Percentiles rank a stretch among this genome's conserved stretches.
phyloP scores from a whole-genome alignment of 1,284 basidiomycete species.

The Pyrrhoderma lamaoense region DNA sequence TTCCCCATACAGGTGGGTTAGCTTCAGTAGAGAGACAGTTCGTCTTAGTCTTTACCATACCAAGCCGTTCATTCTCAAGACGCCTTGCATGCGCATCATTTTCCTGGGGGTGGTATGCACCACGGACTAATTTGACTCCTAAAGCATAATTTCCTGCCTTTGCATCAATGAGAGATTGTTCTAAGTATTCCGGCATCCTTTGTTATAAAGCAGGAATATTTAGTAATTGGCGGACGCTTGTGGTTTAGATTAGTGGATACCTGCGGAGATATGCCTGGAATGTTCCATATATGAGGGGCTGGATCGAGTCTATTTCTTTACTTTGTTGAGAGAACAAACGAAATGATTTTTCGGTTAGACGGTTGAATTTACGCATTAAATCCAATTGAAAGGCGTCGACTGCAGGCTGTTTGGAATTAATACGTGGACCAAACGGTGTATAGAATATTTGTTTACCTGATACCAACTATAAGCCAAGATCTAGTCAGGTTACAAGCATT shows the following conservation, averaged over 20 bases:
- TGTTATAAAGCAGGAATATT: constrained; percentile 10
- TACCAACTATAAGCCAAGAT: constrained; percentile 47
- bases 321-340: not conserved
- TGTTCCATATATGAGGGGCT: constrained; percentile 72
- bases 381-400: constrained; percentile 74
- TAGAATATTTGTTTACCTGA: constrained; percentile 31
- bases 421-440: not conserved
- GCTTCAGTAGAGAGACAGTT: constrained; percentile 45
- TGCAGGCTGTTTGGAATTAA: constrained; percentile 46
- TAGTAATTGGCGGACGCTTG: not conserved
- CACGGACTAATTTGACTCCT: constrained; percentile 92
- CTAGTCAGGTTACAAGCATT: not conserved
- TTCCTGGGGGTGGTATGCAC: constrained; percentile 87
- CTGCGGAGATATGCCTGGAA: constrained; percentile 82
- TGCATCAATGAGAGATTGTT: constrained; percentile 63
- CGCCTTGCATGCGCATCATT: constrained; percentile 36
- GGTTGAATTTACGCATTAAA: constrained; percentile 74
- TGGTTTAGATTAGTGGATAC: constrained; percentile 27
- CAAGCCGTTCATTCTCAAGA: too few relatives aligned
- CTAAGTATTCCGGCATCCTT: constrained; percentile 65
- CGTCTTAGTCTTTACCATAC: too few relatives aligned
- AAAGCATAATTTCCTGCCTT: constrained; percentile 66
- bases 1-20: constrained; percentile 59
- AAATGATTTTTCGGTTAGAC: constrained; percentile 26
- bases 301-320: constrained; percentile 27